A percentile compares a stretch with the other conserved stretches of the same genome.
These are phyloP conservation scores for Pilaira anomala DNA, from an alignment of 192 early-diverging fungal species.

Conservation along the genomic window DNA sequence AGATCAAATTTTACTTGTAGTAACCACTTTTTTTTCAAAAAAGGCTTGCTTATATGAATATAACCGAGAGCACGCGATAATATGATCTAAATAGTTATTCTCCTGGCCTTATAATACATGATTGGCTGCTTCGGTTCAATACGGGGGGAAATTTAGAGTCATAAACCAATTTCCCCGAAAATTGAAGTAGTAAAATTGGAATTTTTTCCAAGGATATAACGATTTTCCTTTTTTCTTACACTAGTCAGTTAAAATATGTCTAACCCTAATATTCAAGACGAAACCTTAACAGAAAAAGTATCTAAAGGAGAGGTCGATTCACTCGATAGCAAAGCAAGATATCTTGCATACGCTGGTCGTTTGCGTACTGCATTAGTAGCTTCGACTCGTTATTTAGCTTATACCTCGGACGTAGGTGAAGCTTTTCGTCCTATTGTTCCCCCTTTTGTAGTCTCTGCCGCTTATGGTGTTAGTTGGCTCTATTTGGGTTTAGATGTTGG, in stretches of 20 bases:
- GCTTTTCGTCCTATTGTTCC: conserved; percentile 62
- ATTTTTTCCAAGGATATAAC: too few relatives aligned
- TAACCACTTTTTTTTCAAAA: too few relatives aligned
- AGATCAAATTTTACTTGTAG: too few relatives aligned
- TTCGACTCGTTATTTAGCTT: conserved; percentile 54
- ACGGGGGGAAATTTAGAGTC: too few relatives aligned
- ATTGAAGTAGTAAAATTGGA: too few relatives aligned
- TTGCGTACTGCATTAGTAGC: conserved; percentile 42
- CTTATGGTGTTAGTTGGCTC: conserved; percentile 59
- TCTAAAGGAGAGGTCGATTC: conserved; percentile 41
- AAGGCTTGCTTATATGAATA: too few relatives aligned
- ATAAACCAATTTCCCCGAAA: too few relatives aligned
- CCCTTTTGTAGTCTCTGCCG: conserved; percentile 52
- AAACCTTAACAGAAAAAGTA: conserved; percentile 18
- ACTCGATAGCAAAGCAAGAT: conserved; percentile 48
- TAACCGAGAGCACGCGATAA: too few relatives aligned
- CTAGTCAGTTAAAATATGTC: background rate
- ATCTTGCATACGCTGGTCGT: conserved; percentile 51
- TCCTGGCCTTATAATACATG: too few relatives aligned
- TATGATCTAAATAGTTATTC: too few relatives aligned
- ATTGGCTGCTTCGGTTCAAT: too few relatives aligned
- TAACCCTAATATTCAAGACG: conserved; percentile 1
- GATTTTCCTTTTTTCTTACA: background rate
- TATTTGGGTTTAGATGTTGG: conserved; percentile 61
- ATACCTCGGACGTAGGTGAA: conserved; percentile 70